Evolutionary conservation across 1,284 basidiomycete species (phyloP), one percentile per base, ranked within the genome.

Genomic region (Limonomyces culmigenus): DNA sequence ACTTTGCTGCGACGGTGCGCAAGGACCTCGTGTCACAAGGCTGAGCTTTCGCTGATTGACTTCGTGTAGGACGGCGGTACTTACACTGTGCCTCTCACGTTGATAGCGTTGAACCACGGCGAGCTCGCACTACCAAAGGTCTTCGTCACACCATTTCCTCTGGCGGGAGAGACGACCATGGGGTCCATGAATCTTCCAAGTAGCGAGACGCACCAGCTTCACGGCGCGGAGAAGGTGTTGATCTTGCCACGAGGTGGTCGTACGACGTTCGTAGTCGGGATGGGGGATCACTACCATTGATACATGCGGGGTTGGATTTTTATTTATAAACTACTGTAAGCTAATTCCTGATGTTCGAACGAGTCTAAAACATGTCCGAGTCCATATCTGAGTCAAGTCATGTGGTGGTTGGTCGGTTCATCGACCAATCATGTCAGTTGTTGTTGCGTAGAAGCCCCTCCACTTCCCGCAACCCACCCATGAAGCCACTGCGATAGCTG

Each of bases 61-160:
- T 25, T 25, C n/a, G 15, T n/a, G n/a, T 41, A 83, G 78, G 67
- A 84, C 42, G 68, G 64, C 6, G 60, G 54, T 21, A 69, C 63
- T 1, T 63, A 70, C 42, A 62, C 58, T 2, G 59, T 71, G 0
- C 63, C 70, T 2, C 57, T 88, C 29, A 83, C 79, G 0, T 55
- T 88, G 17, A 74, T 88, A 44, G 79, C 85, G 0, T 53, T 88
- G 13, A 78, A 77, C 43, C 77, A 87, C 40, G 81, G 84, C 12
- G 67, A 81, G 44, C 60, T 87, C 16, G 48, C 60, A 14, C 58
- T 88, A 10, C 84, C 84, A 0, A 74, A 71, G 45, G 61, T 86
- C n/a, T 51, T 57, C 11, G 64, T 88, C 15, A 63, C 58, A 2
- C 67, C 78, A 3, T 52, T 80, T 20, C 67, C 73, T 5, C 41